These are phyloP conservation scores for Fusarium sp. DNA, from an alignment of 2,329 filamentous ascomycete genomes.

Conservation along the genomic window DNA sequence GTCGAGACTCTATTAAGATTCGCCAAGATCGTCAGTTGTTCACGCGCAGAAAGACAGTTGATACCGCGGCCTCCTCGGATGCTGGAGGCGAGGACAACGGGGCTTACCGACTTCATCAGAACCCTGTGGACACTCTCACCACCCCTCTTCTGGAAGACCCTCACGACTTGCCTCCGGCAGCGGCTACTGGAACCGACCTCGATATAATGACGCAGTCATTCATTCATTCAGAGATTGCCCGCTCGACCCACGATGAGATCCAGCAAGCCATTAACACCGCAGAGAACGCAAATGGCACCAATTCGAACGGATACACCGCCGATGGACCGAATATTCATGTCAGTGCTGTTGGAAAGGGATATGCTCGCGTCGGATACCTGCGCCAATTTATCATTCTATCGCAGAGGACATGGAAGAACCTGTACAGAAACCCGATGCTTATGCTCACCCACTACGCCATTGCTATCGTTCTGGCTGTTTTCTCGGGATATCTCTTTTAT, in stretches of 20 bases:
- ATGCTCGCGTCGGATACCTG: conserved; percentile 80
- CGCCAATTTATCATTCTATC: conserved; percentile 92
- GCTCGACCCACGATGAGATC: conserved; percentile 81
- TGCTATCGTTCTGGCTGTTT: conserved; percentile 90
- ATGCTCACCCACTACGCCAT: conserved; percentile 99
- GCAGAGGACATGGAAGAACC: conserved; percentile 91
- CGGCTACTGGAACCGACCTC: conserved; percentile 77
- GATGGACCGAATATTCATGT: conserved; percentile 61
- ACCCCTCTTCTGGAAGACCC: conserved; percentile 76
- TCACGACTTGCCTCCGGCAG: conserved; percentile 70
- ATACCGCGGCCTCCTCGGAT: conserved; percentile 72
- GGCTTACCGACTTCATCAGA: conserved; percentile 63
- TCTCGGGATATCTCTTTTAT: conserved; percentile 96
- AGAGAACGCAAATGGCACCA: conserved; percentile 72
- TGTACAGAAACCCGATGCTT: conserved; percentile 96
- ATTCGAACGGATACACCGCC: conserved; percentile 63
- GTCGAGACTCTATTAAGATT: conserved; percentile 82
- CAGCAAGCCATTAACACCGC: conserved; percentile 73
- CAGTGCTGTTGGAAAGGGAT: conserved; percentile 78
- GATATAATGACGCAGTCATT: conserved; percentile 84
- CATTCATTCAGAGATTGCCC: conserved; percentile 79
- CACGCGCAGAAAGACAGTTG: conserved; percentile 76
- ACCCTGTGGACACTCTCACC: conserved; percentile 57
- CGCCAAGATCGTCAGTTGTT: conserved; percentile 92
- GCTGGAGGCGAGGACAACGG: conserved; percentile 62